Percentiles rank a stretch among this genome's conserved stretches.
These are phyloP conservation scores for Scutellaria baicalensis DNA, from an alignment of 257 asterid species.

Conservation along the genomic window DNA sequence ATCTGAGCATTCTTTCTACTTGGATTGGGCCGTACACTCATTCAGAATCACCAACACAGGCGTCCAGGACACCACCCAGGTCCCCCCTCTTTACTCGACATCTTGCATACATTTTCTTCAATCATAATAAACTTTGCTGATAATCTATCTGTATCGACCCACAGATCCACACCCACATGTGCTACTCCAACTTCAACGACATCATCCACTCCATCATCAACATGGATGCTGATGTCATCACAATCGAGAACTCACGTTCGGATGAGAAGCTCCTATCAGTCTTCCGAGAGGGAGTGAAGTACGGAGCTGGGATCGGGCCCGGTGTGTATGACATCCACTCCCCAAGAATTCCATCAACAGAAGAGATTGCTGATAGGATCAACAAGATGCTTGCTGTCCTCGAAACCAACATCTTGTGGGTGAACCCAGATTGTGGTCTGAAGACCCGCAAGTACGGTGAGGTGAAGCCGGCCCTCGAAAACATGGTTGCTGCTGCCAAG, in stretches of 20 bases:
- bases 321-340: conserved; percentile 97
- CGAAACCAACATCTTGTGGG: conserved; percentile 94
- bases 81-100: conserved; percentile 10
- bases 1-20: conserved; percentile 82
- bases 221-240: conserved; percentile 99
- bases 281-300: conserved; percentile 93
- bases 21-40: conserved; percentile 98
- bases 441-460: conserved; percentile 89
- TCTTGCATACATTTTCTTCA: background rate
- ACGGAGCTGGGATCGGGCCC: conserved; percentile 97
- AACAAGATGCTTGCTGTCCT: conserved; percentile 98
- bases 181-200: conserved; percentile 99
- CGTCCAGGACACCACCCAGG: conserved; percentile 91
- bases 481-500: conserved; percentile 89
- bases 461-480: conserved; percentile 84
- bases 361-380: conserved; percentile 83
- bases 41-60: conserved; percentile 92
- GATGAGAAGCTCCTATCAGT: conserved; percentile 97
- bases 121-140: background rate
- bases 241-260: conserved; percentile 94
- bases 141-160: background rate
- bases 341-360: conserved; percentile 86
- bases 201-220: conserved; percentile 90
- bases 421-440: conserved; percentile 95
- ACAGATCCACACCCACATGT: conserved; percentile 99